Conservation (phyloP, 2,329 filamentous ascomycete genomes). For the Colletotrichum neosansevieriae region DNA sequence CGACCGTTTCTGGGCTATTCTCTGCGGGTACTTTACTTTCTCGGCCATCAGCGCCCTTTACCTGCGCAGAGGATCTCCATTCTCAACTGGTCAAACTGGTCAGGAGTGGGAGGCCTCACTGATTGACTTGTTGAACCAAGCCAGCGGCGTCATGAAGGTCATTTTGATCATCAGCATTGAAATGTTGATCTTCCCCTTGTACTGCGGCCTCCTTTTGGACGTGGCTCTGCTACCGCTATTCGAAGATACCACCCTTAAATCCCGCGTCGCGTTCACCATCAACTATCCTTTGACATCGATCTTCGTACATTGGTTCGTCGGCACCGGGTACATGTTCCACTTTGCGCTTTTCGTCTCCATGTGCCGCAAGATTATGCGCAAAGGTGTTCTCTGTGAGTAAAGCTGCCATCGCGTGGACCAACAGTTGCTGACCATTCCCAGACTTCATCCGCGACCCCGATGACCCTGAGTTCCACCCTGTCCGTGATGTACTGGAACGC, state of each 20-base stretch:
- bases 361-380: slow-evolving; percentile 98
- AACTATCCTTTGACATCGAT: slow-evolving; percentile 88
- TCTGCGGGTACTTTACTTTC: slow-evolving; percentile 84
- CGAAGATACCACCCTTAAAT: slow-evolving; percentile 80
- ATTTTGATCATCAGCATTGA: slow-evolving; percentile 99
- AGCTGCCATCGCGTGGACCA: neutral
- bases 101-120: slow-evolving; percentile 80
- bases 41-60: slow-evolving; percentile 83
- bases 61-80: slow-evolving; percentile 77
- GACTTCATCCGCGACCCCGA: slow-evolving; percentile 98
- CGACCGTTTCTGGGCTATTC: slow-evolving; percentile 77
- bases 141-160: slow-evolving; percentile 96
- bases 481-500: slow-evolving; percentile 94
- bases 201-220: slow-evolving; percentile 93
- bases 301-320: slow-evolving; percentile 98
- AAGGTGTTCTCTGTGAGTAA: slow-evolving; percentile 86
- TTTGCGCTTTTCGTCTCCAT: slow-evolving; percentile 98
- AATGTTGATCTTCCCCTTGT: slow-evolving; percentile 97
- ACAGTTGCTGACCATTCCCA: slow-evolving; percentile 53
- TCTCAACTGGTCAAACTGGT: slow-evolving; percentile 68
- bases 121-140: slow-evolving; percentile 88
- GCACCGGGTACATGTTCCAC: slow-evolving; percentile 99
- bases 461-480: slow-evolving; percentile 97
- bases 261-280: slow-evolving; percentile 81
- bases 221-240: slow-evolving; percentile 91